Evolutionary conservation across 2,329 filamentous ascomycete species (phyloP).

Genomic region (Microascus cirrosus): DNA sequence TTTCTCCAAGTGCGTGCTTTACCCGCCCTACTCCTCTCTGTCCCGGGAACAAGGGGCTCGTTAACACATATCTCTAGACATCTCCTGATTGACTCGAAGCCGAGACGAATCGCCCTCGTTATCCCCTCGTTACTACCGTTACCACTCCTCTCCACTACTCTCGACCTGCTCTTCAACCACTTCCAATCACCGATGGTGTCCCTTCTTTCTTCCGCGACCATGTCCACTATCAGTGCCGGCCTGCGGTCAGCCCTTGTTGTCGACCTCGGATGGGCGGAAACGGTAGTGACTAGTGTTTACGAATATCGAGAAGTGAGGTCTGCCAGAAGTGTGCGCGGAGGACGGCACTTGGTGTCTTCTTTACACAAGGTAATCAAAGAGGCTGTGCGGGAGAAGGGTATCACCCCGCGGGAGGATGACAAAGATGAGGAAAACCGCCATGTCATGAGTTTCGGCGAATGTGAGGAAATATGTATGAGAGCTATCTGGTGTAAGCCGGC

Average conservation of each 20-base stretch:
- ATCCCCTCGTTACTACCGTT: conserved; percentile 70
- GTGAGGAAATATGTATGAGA: conserved; percentile 66
- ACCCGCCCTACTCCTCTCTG: background rate
- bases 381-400: conserved; percentile 15
- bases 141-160: conserved; percentile 60
- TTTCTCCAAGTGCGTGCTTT: conserved; percentile 56
- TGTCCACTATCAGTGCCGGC: conserved; percentile 67
- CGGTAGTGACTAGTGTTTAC: conserved; percentile 73
- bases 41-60: background rate
- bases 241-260: conserved; percentile 77
- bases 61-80: conserved; percentile 28
- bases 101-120: conserved; percentile 62
- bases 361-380: conserved; percentile 54
- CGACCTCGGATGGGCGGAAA: conserved; percentile 89
- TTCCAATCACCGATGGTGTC: conserved; percentile 75
- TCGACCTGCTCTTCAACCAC: conserved; percentile 69
- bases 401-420: conserved; percentile 8
- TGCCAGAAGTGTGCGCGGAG: conserved; percentile 61
- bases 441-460: conserved; percentile 60
- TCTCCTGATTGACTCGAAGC: conserved; percentile 62
- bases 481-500: conserved; percentile 59
- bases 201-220: conserved; percentile 65
- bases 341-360: conserved; percentile 57
- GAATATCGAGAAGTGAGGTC: conserved; percentile 77
- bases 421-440: conserved; percentile 15